Conservation (phyloP, 495 filamentous ascomycete species). For the Xylaria castorea region DNA sequence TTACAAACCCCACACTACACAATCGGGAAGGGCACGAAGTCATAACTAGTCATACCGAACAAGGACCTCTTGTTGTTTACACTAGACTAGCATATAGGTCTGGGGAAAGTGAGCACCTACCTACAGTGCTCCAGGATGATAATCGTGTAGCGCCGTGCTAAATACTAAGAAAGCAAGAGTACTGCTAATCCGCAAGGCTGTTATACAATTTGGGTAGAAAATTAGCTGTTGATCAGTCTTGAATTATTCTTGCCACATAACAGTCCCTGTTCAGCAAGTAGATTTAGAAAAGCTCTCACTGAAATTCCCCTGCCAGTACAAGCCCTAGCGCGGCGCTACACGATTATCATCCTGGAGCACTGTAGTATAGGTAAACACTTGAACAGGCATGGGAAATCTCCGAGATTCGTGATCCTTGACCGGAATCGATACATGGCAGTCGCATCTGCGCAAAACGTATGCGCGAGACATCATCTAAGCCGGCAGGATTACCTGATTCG, state of each 20-base stretch:
- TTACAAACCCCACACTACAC: not conserved
- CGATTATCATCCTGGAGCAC: too few species aligned
- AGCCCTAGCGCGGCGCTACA: too few species aligned
- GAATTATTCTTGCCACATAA: too few species aligned
- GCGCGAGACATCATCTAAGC: not conserved
- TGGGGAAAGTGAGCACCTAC: conserved; percentile 3
- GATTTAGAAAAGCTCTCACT: too few species aligned
- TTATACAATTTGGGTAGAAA: too few species aligned
- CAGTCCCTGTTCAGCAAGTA: too few species aligned
- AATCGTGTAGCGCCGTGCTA: too few species aligned
- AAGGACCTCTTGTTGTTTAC: not conserved
- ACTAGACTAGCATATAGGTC: not conserved
- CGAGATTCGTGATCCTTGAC: not conserved
- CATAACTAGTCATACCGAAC: not conserved
- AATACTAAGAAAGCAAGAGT: too few species aligned
- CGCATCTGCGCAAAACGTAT: not conserved
- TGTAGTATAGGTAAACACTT: not conserved
- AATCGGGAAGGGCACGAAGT: not conserved
- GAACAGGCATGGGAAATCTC: not conserved
- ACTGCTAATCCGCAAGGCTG: too few species aligned
- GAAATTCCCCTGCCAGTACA: too few species aligned
- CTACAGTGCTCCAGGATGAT: too few species aligned
- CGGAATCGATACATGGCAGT: not conserved
- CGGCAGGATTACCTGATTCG: not conserved
- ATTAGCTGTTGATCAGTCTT: too few species aligned